These are phyloP conservation scores for Yarrowia osloensis DNA, from an alignment of 805 yeast species.

Conservation along the genomic window DNA sequence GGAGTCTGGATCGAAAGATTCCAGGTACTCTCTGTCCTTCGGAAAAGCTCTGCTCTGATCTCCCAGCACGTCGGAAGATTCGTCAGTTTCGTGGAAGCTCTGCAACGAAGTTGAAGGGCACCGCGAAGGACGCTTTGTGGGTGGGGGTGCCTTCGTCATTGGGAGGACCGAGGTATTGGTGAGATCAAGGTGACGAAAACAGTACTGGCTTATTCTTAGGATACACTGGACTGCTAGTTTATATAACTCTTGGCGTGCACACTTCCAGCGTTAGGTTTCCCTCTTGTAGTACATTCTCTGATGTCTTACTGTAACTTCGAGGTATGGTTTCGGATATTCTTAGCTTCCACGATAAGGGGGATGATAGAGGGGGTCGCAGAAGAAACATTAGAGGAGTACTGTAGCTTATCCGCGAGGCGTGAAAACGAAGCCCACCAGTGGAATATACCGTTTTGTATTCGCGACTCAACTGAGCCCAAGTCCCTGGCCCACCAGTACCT, in stretches of 20 bases:
- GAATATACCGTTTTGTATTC: too few species aligned
- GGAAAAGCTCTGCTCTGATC: too few species aligned
- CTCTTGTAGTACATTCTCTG: too few species aligned
- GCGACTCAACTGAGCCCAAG: too few species aligned
- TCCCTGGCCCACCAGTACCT: too few species aligned
- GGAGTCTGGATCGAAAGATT: not conserved
- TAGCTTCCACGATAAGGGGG: conserved; percentile 7
- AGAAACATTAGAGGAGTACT: too few species aligned
- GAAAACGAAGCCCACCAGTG: too few species aligned
- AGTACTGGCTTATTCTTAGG: too few species aligned
- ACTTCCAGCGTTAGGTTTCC: not conserved
- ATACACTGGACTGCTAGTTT: not conserved
- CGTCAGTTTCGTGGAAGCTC: not conserved
- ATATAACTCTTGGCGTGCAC: not conserved
- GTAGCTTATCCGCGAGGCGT: too few species aligned
- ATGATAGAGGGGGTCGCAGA: too few species aligned
- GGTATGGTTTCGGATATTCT: not conserved
- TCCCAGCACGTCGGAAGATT: not conserved
- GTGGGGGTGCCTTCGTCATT: not conserved
- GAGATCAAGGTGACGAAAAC: not conserved
- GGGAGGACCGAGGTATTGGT: not conserved
- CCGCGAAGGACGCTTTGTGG: not conserved
- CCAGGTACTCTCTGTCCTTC: not conserved
- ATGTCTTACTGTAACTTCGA: not conserved
- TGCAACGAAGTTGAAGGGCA: not conserved